Evolutionary conservation across 305 asterid species (phyloP).

Genomic region (Withania somnifera): DNA sequence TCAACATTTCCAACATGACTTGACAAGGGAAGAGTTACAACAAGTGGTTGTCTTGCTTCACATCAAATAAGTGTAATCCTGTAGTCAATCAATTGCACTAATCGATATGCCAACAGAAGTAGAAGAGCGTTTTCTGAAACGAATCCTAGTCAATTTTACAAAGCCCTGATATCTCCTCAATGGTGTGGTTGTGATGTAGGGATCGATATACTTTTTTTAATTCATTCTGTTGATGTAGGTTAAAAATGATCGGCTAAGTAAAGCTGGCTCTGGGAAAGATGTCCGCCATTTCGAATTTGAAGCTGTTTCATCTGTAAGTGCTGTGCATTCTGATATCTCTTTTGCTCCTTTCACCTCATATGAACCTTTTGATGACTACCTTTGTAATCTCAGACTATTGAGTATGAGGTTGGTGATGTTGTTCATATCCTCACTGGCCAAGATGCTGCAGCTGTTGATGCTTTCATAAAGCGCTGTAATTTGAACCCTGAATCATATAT

Average conservation of each 20-base stretch:
- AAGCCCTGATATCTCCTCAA: neutral
- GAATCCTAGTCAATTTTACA: no score
- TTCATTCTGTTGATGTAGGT: slow-evolving; percentile 32
- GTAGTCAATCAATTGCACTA: no score
- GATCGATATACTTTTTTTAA: neutral
- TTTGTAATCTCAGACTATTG: slow-evolving; percentile 39
- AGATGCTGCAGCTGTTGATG: slow-evolving; percentile 61
- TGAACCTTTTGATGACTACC: neutral
- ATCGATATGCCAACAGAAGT: no score
- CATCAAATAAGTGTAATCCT: no score
- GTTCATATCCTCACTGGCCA: slow-evolving; percentile 86
- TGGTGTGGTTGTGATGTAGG: neutral
- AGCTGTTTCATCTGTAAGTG: slow-evolving; percentile 83
- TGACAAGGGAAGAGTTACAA: no score
- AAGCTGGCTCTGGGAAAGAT: slow-evolving; percentile 55
- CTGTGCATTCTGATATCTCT: slow-evolving; percentile 6
- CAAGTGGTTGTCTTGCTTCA: no score
- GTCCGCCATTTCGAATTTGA: slow-evolving; percentile 84
- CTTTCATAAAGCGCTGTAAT: slow-evolving; percentile 67
- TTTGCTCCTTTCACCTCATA: slow-evolving; percentile 1
- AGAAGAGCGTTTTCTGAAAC: no score
- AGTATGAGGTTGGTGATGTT: slow-evolving; percentile 84
- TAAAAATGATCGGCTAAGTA: slow-evolving; percentile 40
- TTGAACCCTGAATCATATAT: slow-evolving; percentile 75
- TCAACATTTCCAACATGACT: no score